A percentile compares a stretch with the other conserved stretches of the same genome.
Evolutionary conservation across 257 asterid species (phyloP).

Genomic region (Petunia secreta): DNA sequence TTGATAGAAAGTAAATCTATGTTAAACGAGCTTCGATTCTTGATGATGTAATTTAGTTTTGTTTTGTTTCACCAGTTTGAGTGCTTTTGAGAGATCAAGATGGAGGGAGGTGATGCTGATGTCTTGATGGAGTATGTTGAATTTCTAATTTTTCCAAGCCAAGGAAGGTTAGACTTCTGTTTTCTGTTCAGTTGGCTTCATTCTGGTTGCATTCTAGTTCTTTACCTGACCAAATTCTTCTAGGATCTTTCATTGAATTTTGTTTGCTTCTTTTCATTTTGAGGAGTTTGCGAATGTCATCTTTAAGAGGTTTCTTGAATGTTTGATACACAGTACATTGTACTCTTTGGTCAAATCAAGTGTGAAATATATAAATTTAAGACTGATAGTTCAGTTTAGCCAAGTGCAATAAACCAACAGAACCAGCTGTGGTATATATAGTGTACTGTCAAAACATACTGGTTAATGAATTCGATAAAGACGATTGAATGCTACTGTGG

Average conservation of each 20-base stretch:
- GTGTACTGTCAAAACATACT: background rate
- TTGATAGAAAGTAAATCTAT: background rate
- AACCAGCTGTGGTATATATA: background rate
- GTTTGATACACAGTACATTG: background rate
- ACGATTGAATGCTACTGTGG: background rate
- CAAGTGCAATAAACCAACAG: background rate
- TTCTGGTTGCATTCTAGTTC: background rate
- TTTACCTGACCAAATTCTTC: background rate
- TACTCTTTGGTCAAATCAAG: background rate
- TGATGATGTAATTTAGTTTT: background rate
- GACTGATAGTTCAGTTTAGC: background rate
- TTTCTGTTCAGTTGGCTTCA: background rate
- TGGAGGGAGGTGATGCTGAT: conserved; percentile 58
- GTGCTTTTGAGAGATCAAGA: conserved; percentile 39
- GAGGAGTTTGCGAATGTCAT: background rate
- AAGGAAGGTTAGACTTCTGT: conserved; percentile 59
- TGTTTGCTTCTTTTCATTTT: background rate
- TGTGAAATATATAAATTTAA: background rate
- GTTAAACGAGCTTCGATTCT: background rate
- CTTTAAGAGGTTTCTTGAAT: conserved; percentile 18
- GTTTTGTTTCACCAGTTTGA: conserved; percentile 38
- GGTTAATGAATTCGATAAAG: background rate
- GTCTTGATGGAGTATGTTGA: conserved; percentile 67
- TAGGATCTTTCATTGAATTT: background rate
- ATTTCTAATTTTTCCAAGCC: conserved; percentile 69